A percentile compares a stretch with the other conserved stretches of the same genome.
Conservation (phyloP, 768 basidiomycete species). For the Leccinum fibrillosum region DNA sequence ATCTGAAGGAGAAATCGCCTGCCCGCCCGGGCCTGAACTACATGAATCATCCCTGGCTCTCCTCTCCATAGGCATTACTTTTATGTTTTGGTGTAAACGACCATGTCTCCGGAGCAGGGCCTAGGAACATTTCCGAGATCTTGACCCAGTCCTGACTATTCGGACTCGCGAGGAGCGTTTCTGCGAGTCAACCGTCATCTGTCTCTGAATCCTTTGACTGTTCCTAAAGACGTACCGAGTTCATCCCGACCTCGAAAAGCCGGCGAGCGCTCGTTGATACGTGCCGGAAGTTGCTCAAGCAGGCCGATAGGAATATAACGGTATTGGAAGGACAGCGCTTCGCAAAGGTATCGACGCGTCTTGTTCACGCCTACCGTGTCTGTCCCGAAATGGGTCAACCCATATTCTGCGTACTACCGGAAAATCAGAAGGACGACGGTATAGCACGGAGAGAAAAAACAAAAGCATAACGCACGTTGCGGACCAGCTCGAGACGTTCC, state of each 20-base stretch:
- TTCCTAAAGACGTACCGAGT: slow-evolving; percentile 58
- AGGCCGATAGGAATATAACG: slow-evolving; percentile 95
- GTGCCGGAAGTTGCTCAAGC: slow-evolving; percentile 74
- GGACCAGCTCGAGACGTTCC: slow-evolving; percentile 77
- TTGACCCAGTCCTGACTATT: slow-evolving; percentile 88
- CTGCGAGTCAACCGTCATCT: slow-evolving; percentile 36
- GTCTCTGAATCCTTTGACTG: neutral
- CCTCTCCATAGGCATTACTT: slow-evolving; percentile 72
- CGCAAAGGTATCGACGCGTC: slow-evolving; percentile 90
- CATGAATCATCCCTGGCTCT: slow-evolving; percentile 51
- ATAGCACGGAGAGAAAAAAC: neutral
- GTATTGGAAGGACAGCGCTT: slow-evolving; percentile 93
- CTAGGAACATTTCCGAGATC: slow-evolving; percentile 94
- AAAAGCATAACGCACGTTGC: slow-evolving; percentile 49
- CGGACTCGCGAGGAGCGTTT: slow-evolving; percentile 78
- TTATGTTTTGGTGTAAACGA: slow-evolving; percentile 92
- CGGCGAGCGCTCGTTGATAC: slow-evolving; percentile 89
- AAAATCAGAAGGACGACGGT: neutral
- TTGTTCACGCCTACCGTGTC: slow-evolving; percentile 90
- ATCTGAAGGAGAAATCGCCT: neutral
- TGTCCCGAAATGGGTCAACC: slow-evolving; percentile 80
- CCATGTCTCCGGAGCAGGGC: slow-evolving; percentile 80
- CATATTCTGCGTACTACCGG: slow-evolving; percentile 80
- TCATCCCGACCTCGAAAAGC: slow-evolving; percentile 86
- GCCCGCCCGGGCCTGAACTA: slow-evolving; percentile 21